These are phyloP conservation scores for rapeseed (Brassica napus) DNA, from an alignment of 345 rosid species.

Conservation along the genomic window DNA sequence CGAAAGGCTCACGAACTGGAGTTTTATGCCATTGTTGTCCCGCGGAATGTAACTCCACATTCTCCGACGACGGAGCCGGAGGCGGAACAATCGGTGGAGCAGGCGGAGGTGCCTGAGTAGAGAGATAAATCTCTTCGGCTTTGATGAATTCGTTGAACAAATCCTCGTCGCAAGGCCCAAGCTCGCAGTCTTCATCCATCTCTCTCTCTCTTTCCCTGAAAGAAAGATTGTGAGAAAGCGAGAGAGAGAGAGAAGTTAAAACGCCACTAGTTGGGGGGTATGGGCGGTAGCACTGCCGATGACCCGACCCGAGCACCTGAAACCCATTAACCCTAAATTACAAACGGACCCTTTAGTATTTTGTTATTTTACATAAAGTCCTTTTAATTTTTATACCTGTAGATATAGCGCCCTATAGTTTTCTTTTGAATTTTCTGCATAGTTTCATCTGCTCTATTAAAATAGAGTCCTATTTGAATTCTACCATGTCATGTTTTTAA, in stretches of 20 bases:
- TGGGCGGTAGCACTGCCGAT: neutral
- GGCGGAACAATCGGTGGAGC: slow-evolving; percentile 16
- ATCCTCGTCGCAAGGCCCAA: slow-evolving; percentile 65
- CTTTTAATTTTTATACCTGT: neutral
- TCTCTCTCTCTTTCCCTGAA: neutral
- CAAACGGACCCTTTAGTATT: neutral
- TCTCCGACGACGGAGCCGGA: slow-evolving; percentile 22
- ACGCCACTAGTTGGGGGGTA: neutral
- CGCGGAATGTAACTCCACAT: slow-evolving; percentile 12
- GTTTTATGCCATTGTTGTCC: slow-evolving; percentile 2
- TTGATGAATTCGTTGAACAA: slow-evolving; percentile 49
- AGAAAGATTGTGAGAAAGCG: neutral
- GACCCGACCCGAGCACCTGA: slow-evolving; percentile 26
- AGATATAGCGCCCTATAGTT: slow-evolving; percentile 2
- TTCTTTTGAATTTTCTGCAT: neutral
- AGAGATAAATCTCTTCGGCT: slow-evolving; percentile 46
- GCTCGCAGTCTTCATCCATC: slow-evolving; percentile 41
- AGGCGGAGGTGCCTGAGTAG: slow-evolving; percentile 29
- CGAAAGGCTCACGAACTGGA: slow-evolving; percentile 13
- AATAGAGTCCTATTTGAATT: too few species aligned
- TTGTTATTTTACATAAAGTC: neutral
- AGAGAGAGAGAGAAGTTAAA: slow-evolving; percentile 10
- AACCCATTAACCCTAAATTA: neutral
- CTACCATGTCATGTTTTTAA: too few species aligned
- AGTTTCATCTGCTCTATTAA: too few species aligned